Evolutionary conservation across 1,284 basidiomycete species (phyloP).

Genomic region (Pseudozyma sp.): DNA sequence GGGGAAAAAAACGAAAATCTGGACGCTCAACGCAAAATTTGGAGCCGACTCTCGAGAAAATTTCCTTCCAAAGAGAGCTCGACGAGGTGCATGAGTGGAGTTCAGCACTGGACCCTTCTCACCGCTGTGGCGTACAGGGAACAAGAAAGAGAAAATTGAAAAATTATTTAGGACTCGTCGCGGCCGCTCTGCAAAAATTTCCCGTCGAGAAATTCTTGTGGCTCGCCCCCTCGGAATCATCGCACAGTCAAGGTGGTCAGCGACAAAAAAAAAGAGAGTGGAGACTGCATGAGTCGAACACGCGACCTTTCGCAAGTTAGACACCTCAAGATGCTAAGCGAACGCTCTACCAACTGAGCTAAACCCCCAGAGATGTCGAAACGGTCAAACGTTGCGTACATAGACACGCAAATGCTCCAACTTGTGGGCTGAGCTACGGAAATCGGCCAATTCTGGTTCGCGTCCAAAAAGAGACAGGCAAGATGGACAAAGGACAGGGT

Average conservation of each 20-base stretch:
- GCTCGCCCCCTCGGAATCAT: too few relatives aligned
- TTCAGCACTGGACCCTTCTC: constrained; percentile 8
- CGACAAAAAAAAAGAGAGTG: constrained; percentile 13
- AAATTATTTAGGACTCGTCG: neutral
- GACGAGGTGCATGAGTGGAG: constrained; percentile 1
- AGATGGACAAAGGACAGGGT: constrained; percentile 6
- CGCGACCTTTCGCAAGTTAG: constrained; percentile 55
- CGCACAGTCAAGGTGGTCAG: too few relatives aligned
- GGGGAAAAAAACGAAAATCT: constrained; percentile 9
- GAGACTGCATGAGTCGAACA: constrained; percentile 61
- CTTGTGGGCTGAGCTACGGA: neutral
- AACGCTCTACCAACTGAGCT: constrained; percentile 60
- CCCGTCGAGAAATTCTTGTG: too few relatives aligned
- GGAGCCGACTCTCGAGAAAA: constrained; percentile 4
- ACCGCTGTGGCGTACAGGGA: neutral
- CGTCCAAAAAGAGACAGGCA: neutral
- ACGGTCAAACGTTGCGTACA: neutral
- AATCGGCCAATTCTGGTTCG: constrained; percentile 17
- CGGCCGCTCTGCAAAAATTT: neutral
- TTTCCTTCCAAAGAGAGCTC: constrained; percentile 14
- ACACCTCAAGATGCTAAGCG: constrained; percentile 41
- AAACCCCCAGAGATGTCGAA: constrained; percentile 28
- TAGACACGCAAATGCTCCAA: neutral
- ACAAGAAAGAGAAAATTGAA: constrained; percentile 3
- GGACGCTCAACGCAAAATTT: constrained; percentile 19